Evolutionary conservation across 2,329 filamentous ascomycete species (phyloP).

Genomic region (Pezicula neosporulosa): DNA sequence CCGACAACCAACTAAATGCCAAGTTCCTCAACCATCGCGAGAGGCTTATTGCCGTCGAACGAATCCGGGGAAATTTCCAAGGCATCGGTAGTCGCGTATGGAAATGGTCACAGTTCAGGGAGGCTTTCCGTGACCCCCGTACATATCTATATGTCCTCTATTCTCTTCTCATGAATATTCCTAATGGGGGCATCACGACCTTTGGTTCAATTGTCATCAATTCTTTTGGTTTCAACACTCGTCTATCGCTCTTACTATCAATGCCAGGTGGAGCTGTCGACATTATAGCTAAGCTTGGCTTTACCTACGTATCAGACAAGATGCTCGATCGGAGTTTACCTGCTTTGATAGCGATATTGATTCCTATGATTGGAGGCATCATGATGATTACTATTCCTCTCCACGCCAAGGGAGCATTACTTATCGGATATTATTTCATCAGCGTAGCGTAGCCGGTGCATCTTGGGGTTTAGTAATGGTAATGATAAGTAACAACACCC

Average conservation of each 20-base stretch:
- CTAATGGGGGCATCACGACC: conserved; percentile 23
- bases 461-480: not conserved
- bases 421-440: not conserved
- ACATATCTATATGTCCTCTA: conserved; percentile 12
- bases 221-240: conserved; percentile 26
- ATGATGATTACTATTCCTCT: conserved; percentile 24
- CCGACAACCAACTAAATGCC: conserved; percentile 8
- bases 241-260: conserved; percentile 24
- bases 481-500: not conserved
- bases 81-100: conserved; percentile 13
- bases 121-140: conserved; percentile 10
- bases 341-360: conserved; percentile 23
- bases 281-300: not conserved
- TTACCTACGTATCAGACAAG: not conserved
- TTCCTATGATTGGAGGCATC: conserved; percentile 24
- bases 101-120: conserved; percentile 12
- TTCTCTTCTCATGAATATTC: conserved; percentile 21
- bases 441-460: not conserved
- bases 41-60: conserved; percentile 11
- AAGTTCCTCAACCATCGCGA: conserved; percentile 9
- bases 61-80: conserved; percentile 14
- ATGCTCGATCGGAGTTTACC: conserved; percentile 21
- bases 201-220: conserved; percentile 14
- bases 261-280: conserved; percentile 4
- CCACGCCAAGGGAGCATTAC: not conserved